Evolutionary conservation across 177 flowering plant genomes (phyloP).

Genomic region (Vitis hybrid): DNA sequence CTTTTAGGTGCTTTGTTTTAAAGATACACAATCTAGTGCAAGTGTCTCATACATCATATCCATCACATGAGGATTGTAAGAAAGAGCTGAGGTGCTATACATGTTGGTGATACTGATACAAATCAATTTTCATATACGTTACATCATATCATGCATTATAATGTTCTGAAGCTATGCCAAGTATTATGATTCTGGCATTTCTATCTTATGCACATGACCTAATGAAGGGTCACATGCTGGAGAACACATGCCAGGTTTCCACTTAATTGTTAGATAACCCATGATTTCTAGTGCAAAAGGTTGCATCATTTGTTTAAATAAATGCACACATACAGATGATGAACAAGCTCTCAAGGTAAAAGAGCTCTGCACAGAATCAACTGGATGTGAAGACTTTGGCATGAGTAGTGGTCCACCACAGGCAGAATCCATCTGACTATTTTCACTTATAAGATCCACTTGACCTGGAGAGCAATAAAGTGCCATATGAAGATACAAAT

Average conservation of each 20-base stretch:
- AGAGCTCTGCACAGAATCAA: slow-evolving; percentile 24
- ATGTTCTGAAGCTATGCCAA: too few species aligned
- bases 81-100: too few species aligned
- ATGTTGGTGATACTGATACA: too few species aligned
- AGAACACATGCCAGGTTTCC: too few species aligned
- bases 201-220: neutral
- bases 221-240: neutral
- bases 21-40: too few species aligned
- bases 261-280: neutral
- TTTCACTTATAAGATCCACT: slow-evolving; percentile 18
- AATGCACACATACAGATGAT: slow-evolving; percentile 50
- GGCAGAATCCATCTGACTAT: slow-evolving; percentile 7
- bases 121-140: too few species aligned
- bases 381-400: slow-evolving; percentile 21
- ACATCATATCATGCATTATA: too few species aligned
- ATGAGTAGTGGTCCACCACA: slow-evolving; percentile 11
- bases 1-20: too few species aligned
- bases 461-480: slow-evolving; percentile 26
- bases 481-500: neutral
- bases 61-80: too few species aligned
- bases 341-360: slow-evolving; percentile 60
- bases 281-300: slow-evolving; percentile 2
- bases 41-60: too few species aligned
- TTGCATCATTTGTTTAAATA: neutral
- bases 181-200: neutral